Conservation (phyloP, 805 yeast species). For the Yamadazyma scolyti region DNA sequence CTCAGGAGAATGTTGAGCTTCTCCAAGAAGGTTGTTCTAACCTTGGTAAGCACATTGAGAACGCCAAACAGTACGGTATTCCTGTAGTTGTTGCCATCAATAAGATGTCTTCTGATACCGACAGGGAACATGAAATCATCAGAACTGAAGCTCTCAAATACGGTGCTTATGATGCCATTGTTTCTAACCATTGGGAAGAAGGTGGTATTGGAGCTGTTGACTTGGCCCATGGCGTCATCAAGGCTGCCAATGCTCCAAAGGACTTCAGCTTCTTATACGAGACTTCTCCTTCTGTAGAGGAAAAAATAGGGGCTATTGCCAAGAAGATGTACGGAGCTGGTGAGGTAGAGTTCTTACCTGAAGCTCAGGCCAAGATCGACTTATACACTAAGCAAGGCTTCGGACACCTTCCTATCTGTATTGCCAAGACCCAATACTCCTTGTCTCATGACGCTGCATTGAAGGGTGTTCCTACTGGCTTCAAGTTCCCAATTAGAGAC, state of each 20-base stretch:
- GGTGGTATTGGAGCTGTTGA: slow-evolving; percentile 82
- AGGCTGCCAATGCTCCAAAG: slow-evolving; percentile 49
- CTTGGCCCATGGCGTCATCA: slow-evolving; percentile 67
- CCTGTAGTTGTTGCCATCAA: slow-evolving; percentile 83
- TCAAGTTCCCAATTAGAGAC: slow-evolving; percentile 77
- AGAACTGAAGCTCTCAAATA: slow-evolving; percentile 66
- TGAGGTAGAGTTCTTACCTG: slow-evolving; percentile 63
- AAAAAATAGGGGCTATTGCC: slow-evolving; percentile 64
- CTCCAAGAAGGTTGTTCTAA: slow-evolving; percentile 70
- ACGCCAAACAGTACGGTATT: slow-evolving; percentile 67
- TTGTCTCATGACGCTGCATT: slow-evolving; percentile 77
- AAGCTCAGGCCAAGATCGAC: slow-evolving; percentile 67
- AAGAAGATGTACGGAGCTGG: slow-evolving; percentile 76
- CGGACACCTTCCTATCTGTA: slow-evolving; percentile 74
- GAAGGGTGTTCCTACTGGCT: slow-evolving; percentile 81
- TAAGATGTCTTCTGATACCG: slow-evolving; percentile 71
- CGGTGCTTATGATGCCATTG: slow-evolving; percentile 77
- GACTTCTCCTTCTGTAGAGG: slow-evolving; percentile 58
- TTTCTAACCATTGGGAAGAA: slow-evolving; percentile 82
- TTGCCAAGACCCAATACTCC: slow-evolving; percentile 84
- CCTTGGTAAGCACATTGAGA: slow-evolving; percentile 71
- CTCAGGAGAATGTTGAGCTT: slow-evolving; percentile 66
- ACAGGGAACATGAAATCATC: slow-evolving; percentile 64
- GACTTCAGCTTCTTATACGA: slow-evolving; percentile 57
- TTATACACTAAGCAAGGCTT: slow-evolving; percentile 71